phyloP scores from a whole-genome alignment of 306 rosid species.

The Echinosophora koreensis region DNA sequence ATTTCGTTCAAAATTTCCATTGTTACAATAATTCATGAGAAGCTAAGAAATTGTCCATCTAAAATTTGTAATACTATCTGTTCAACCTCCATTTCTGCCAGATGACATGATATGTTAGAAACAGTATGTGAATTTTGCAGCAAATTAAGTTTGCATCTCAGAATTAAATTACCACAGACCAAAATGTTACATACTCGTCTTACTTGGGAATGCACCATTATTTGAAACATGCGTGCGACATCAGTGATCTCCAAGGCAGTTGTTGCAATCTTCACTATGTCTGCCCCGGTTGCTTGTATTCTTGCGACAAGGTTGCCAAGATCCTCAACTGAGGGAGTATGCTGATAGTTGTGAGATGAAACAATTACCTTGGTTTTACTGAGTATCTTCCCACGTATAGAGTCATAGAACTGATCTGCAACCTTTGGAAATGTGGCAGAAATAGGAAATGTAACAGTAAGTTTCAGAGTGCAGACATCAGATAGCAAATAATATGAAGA shows the following conservation, averaged over 20 bases:
- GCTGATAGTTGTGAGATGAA: slow-evolving; percentile 90
- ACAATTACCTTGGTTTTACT: slow-evolving; percentile 77
- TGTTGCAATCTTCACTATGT: slow-evolving; percentile 93
- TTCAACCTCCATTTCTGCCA: not conserved
- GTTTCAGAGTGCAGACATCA: slow-evolving; percentile 39
- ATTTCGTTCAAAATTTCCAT: slow-evolving; percentile 17
- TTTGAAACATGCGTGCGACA: slow-evolving; percentile 78
- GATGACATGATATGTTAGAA: not conserved
- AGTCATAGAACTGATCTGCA: slow-evolving; percentile 76
- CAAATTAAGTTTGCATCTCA: not conserved
- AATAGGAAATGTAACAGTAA: slow-evolving; percentile 41
- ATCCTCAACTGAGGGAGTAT: slow-evolving; percentile 88
- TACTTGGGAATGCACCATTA: slow-evolving; percentile 89
- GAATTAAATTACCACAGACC: not conserved
- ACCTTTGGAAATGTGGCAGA: slow-evolving; percentile 64
- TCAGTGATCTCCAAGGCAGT: slow-evolving; percentile 90
- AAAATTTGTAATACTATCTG: not conserved
- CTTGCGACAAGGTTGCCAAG: slow-evolving; percentile 88
- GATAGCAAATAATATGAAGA: slow-evolving; percentile 35
- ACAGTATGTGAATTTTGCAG: not conserved
- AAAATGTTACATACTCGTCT: slow-evolving; percentile 50
- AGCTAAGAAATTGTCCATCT: not conserved
- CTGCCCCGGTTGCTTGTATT: slow-evolving; percentile 94
- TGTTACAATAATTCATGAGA: not conserved
- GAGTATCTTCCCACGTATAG: slow-evolving; percentile 67